Conservation (phyloP, 805 yeast species). For the Hanseniaspora opuntiae region DNA sequence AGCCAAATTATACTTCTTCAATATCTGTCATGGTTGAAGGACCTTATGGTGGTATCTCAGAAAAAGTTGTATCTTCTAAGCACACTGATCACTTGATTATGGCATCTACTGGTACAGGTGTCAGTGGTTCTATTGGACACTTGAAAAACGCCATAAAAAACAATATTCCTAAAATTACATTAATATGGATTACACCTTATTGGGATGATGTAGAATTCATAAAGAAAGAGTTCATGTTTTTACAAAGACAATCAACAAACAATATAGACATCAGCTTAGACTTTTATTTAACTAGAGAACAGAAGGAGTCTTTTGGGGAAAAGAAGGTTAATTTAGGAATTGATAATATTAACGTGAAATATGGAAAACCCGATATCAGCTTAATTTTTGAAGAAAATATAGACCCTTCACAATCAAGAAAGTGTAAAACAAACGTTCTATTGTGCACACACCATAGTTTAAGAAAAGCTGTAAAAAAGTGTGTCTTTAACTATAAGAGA, state of each 20-base stretch:
- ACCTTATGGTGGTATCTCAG: constrained; percentile 35
- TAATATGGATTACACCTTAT: constrained; percentile 17
- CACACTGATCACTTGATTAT: constrained; percentile 30
- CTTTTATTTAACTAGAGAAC: background rate
- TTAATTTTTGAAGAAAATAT: constrained; percentile 29
- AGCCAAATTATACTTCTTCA: constrained; percentile 13
- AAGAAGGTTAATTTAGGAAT: constrained; percentile 18
- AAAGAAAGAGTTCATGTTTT: constrained; percentile 13
- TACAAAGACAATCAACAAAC: constrained; percentile 28
- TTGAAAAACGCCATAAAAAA: constrained; percentile 12
- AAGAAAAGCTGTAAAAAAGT: constrained; percentile 40
- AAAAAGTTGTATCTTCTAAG: constrained; percentile 22
- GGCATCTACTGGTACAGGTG: constrained; percentile 36
- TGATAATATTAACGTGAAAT: constrained; percentile 29
- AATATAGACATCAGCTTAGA: constrained; percentile 44
- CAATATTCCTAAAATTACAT: constrained; percentile 11
- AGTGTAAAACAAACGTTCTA: constrained; percentile 33
- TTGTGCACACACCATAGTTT: constrained; percentile 43
- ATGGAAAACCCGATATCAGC: constrained; percentile 35
- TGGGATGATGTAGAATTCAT: constrained; percentile 17
- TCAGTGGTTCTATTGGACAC: constrained; percentile 30
- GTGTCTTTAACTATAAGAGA: constrained; percentile 27
- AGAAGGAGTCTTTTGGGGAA: constrained; percentile 1
- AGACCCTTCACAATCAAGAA: constrained; percentile 26
- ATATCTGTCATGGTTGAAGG: constrained; percentile 40